phyloP scores from a whole-genome alignment of 1,284 basidiomycete genomes.

The Papiliotrema laurentii region DNA sequence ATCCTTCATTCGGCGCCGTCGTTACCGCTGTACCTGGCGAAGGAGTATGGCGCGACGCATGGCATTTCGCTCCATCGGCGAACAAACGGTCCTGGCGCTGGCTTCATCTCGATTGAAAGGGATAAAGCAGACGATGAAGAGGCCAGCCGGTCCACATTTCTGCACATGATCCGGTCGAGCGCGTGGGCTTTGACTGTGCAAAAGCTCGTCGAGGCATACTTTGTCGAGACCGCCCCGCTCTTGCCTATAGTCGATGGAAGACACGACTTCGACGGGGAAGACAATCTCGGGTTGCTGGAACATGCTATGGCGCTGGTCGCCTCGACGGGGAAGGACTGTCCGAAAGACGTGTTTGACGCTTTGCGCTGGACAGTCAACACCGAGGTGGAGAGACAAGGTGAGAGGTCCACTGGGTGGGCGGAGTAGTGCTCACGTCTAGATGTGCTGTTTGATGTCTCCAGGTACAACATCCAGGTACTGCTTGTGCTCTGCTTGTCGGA shows the following conservation, averaged over 20 bases:
- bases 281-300: background rate
- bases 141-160: too few relatives aligned
- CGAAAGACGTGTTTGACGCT: background rate
- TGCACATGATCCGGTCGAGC: too few relatives aligned
- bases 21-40: background rate
- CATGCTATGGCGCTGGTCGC: background rate
- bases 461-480: background rate
- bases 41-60: background rate
- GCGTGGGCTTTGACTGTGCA: too few relatives aligned
- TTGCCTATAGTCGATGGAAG: background rate
- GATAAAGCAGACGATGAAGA: too few relatives aligned
- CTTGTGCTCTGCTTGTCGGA: background rate
- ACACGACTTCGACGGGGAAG: background rate
- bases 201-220: background rate
- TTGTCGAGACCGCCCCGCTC: background rate
- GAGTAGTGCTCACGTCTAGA: background rate
- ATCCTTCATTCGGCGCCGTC: background rate
- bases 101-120: too few relatives aligned
- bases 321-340: background rate
- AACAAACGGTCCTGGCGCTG: background rate
- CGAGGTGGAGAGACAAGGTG: background rate
- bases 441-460: background rate
- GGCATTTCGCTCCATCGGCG: background rate
- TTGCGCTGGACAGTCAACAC: background rate
- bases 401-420: background rate